Conservation (phyloP, 352 stramenopile species). For the Phytophthora cactorum region DNA sequence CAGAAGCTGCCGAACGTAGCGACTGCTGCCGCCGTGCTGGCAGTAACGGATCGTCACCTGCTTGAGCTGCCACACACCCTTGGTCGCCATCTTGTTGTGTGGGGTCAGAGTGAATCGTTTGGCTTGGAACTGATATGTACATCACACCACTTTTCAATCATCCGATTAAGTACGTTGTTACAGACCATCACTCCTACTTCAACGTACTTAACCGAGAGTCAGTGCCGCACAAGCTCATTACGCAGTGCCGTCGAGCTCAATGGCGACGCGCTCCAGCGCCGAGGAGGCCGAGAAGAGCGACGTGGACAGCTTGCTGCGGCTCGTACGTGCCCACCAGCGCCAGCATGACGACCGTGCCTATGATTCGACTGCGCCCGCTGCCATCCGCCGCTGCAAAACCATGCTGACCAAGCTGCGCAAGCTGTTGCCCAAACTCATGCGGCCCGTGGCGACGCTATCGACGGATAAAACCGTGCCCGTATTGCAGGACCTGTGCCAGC, state of each 20-base stretch:
- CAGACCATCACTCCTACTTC: constrained; percentile 14
- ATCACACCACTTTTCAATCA: background rate
- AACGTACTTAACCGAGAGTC: constrained; percentile 8
- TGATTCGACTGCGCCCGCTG: constrained; percentile 37
- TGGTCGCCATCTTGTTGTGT: constrained; percentile 63
- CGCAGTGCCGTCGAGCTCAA: constrained; percentile 14
- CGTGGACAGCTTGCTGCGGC: constrained; percentile 48
- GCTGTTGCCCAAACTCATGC: constrained; percentile 74
- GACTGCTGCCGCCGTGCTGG: constrained; percentile 80
- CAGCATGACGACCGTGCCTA: constrained; percentile 55
- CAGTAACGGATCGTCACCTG: constrained; percentile 85
- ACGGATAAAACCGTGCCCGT: constrained; percentile 40
- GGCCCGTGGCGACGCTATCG: constrained; percentile 46
- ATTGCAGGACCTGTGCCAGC: constrained; percentile 62
- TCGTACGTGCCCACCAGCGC: constrained; percentile 53
- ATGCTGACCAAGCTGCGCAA: constrained; percentile 76
- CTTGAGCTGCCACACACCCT: constrained; percentile 81
- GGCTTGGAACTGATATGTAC: constrained; percentile 19
- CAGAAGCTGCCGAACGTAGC: constrained; percentile 77
- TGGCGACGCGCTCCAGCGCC: constrained; percentile 9
- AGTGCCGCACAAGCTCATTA: background rate
- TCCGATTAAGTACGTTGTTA: constrained; percentile 29
- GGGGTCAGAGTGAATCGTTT: constrained; percentile 30
- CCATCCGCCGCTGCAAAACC: constrained; percentile 64
- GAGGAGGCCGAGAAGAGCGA: constrained; percentile 57